Percentiles rank a stretch among this genome's conserved stretches.
These are phyloP conservation scores for Entomortierella parvispora DNA, from an alignment of 192 early-diverging fungal genomes.

Conservation along the genomic window DNA sequence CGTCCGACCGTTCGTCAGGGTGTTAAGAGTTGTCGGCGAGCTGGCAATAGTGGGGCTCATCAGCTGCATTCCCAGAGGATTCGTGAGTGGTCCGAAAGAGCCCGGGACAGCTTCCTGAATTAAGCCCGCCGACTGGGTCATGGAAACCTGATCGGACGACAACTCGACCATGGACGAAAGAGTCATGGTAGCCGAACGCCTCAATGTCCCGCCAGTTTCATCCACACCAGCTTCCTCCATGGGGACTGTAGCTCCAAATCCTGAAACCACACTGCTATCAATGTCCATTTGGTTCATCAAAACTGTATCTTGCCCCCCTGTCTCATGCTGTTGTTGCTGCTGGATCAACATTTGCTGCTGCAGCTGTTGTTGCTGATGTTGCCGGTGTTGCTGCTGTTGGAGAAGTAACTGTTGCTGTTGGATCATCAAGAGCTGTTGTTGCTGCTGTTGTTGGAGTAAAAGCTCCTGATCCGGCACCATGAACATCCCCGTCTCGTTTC, in stretches of 20 bases:
- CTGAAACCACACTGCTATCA: background rate
- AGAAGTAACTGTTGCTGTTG: constrained; percentile 26
- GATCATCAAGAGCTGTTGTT: constrained; percentile 21
- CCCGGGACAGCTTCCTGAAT: too few species aligned
- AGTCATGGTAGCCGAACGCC: constrained; percentile 21
- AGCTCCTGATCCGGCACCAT: constrained; percentile 37
- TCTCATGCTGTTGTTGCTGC: background rate
- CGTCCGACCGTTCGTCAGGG: background rate
- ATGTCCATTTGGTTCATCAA: background rate
- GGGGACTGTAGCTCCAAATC: background rate
- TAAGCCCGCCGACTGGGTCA: background rate
- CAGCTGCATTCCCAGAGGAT: too few species aligned
- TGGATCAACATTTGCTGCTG: background rate
- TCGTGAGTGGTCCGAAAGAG: too few species aligned
- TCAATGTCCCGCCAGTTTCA: background rate
- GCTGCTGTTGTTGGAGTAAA: constrained; percentile 29
- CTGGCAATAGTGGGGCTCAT: too few species aligned
- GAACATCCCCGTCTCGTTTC: constrained; percentile 64
- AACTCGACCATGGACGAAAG: constrained; percentile 2
- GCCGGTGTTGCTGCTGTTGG: constrained; percentile 13
- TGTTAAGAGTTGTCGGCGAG: background rate
- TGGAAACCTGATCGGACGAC: background rate
- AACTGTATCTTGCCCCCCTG: background rate
- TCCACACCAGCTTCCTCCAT: background rate
- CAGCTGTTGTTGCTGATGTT: constrained; percentile 5